A percentile compares a stretch with the other conserved stretches of the same genome.
phyloP scores from a whole-genome alignment of 345 rosid species.

The Eucalyptus paniculata region DNA sequence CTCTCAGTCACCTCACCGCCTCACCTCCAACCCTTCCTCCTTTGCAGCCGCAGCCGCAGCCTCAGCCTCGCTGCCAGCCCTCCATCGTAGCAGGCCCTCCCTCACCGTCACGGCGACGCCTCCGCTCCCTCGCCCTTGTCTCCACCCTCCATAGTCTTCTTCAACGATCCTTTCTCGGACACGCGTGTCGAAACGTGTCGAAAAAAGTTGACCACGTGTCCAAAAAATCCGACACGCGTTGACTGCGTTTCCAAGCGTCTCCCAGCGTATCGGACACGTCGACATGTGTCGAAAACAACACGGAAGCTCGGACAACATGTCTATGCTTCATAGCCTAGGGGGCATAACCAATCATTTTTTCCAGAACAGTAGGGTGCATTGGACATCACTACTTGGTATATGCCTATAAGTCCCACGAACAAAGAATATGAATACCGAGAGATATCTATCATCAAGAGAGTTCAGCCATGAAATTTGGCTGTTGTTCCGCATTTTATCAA shows the following conservation, averaged over 20 bases:
- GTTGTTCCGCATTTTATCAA: neutral
- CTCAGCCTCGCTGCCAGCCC: too few species aligned
- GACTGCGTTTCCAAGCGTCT: rapidly evolving
- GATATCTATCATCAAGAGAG: neutral
- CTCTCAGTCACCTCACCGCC: too few species aligned
- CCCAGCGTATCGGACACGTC: rapidly evolving
- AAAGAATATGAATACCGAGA: neutral
- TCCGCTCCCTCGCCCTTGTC: too few species aligned
- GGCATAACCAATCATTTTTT: neutral
- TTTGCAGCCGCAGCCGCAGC: too few species aligned
- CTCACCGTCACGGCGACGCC: rapidly evolving
- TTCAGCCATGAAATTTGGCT: neutral
- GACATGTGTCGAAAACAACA: rapidly evolving
- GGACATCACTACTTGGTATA: neutral
- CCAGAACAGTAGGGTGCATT: neutral
- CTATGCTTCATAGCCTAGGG: neutral
- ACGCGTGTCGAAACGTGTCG: rapidly evolving
- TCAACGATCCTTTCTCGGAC: rapidly evolving
- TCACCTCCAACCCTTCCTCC: too few species aligned
- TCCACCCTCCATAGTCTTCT: rapidly evolving
- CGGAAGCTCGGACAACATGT: rapidly evolving
- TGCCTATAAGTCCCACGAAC: neutral
- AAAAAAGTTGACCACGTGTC: too few species aligned
- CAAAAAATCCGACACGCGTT: too few species aligned
- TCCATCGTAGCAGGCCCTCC: too few species aligned